Base-by-base conservation (phyloP, 129 eudicot species). In the Ambrosia trifida region DNA sequence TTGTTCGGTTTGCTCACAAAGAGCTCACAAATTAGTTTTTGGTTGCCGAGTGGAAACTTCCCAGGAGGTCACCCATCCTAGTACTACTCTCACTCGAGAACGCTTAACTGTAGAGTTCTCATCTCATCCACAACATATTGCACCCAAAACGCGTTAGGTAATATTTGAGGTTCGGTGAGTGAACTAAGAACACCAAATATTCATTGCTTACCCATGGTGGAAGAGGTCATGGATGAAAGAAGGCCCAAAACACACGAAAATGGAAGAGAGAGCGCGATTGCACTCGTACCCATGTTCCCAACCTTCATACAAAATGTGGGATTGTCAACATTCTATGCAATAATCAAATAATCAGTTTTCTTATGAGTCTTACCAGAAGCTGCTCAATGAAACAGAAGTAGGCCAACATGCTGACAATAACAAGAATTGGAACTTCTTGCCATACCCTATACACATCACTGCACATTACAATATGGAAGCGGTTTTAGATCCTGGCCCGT, bases 321-420 rank as follows among this genome's bases (percentile, higher is more conserved):
- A 46, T 46, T 72, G 52, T 73, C 72, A 73, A 24, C 9, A 57
- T 57, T 67, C 11, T 38, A 31, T 16, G 16, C 17, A 60, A 32
- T n/a, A 5, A 62, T 35, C 13, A 35, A 6, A 6, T 62, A 35
- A 62, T 2, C 11, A 62, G 13, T 62, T 33, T 62, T 62, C 30
- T 6, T 4, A 18, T 1, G 20, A 38, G 40, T n/a, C 85, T 65
- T 81, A 92, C 98, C 88, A 89, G 83, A 51, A 92, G 96, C 77
- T 92, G 98, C 78, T 92, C 98, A 17, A 92, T 88, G 71, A 92
- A 89, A 83, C 98, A 92, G 73, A 92, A 92, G 81, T 92, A 89
- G 24, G 90, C 88, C 38, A 92, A 89, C 96, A 89, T 87, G 81
- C 98, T 81, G 75, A 92, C 91, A 41, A 92, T 87, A 71, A 92